phyloP scores from a whole-genome alignment of 352 stramenopile species.

The Pilasporangium apinafurcum region DNA sequence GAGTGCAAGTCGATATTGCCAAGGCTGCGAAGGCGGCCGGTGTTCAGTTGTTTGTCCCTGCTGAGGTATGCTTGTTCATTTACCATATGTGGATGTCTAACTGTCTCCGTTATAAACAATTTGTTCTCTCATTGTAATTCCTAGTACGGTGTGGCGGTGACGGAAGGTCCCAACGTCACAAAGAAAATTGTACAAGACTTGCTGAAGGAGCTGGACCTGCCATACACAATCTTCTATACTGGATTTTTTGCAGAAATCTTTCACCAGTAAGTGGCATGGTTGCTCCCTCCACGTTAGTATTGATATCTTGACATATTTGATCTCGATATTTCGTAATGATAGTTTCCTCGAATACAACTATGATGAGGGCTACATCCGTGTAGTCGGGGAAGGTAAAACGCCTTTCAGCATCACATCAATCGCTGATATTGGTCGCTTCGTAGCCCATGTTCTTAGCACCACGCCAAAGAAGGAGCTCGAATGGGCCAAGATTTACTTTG shows the following conservation, averaged over 20 bases:
- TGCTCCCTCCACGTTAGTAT: not conserved
- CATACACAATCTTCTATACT: constrained; percentile 13
- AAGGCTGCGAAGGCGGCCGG: constrained; percentile 12
- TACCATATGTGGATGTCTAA: not conserved
- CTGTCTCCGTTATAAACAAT: not conserved
- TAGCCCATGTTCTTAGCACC: constrained; percentile 10
- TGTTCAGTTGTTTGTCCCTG: constrained; percentile 11
- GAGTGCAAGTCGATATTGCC: constrained; percentile 4
- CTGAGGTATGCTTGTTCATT: constrained; percentile 5
- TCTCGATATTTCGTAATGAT: not conserved
- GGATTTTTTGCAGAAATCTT: constrained; percentile 11
- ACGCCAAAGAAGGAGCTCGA: constrained; percentile 6
- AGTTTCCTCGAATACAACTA: constrained; percentile 9
- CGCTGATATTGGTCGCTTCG: constrained; percentile 1
- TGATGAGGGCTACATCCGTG: constrained; percentile 8
- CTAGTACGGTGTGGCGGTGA: constrained; percentile 8
- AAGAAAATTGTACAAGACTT: constrained; percentile 13
- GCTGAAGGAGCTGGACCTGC: constrained; percentile 6
- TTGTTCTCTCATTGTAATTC: not conserved
- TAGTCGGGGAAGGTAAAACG: constrained; percentile 11
- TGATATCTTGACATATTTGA: not conserved
- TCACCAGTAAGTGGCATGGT: not conserved
- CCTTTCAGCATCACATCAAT: constrained; percentile 6
- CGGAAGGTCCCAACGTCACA: constrained; percentile 6
- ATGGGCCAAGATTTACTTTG: constrained; percentile 10